Percentiles rank a stretch among this genome's conserved stretches.
phyloP scores from a whole-genome alignment of 192 early-diverging fungal genomes.

The Dissophora globulifera region DNA sequence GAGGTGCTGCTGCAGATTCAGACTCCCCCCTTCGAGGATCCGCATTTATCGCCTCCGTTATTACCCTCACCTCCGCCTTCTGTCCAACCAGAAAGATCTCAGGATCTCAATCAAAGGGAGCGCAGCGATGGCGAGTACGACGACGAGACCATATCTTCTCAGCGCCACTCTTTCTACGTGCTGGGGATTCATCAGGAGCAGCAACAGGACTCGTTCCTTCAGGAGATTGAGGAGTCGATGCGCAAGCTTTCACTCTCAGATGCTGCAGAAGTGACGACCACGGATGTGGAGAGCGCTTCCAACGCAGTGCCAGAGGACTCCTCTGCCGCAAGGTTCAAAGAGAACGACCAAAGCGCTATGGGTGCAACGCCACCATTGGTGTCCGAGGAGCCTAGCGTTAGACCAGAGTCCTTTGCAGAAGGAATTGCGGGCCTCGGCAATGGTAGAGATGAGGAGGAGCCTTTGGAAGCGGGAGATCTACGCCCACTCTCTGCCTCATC shows the following conservation, averaged over 20 bases:
- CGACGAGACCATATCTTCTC: not conserved
- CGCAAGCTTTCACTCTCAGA: not conserved
- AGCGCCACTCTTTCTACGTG: constrained; percentile 16
- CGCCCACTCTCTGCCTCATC: not conserved
- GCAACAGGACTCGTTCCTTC: constrained; percentile 8
- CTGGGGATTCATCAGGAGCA: constrained; percentile 9
- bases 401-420: not conserved
- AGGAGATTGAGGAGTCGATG: constrained; percentile 20
- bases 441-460: not conserved
- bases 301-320: no score
- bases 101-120: no score
- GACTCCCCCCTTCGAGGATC: no score
- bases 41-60: no score
- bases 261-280: no score
- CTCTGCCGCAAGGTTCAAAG: no score
- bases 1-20: not conserved
- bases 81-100: no score
- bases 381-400: no score
- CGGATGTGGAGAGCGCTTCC: no score
- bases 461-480: not conserved
- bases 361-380: no score
- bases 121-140: not conserved
- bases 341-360: no score
- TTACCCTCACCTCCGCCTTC: no score
- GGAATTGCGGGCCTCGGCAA: not conserved